These are phyloP conservation scores for Dipsacomyces acuminosporus DNA, from an alignment of 371 early-diverging fungal genomes.

Conservation along the genomic window DNA sequence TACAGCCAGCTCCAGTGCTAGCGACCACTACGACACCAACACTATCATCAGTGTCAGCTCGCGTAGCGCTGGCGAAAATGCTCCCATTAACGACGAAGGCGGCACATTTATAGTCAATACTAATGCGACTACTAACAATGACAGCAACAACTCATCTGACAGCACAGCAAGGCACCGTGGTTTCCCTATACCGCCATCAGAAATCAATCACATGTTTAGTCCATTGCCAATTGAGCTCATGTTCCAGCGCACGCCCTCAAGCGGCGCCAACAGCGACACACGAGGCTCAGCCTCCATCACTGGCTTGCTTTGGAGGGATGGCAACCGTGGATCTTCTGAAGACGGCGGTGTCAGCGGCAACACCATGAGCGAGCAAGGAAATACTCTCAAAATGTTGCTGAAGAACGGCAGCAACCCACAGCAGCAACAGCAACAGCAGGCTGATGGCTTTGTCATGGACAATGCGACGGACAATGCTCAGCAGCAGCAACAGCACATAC, in stretches of 20 bases:
- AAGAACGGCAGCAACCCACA: slow-evolving; percentile 32
- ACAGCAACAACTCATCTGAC: slow-evolving; percentile 3
- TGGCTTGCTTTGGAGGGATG: slow-evolving; percentile 24
- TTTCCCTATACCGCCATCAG: slow-evolving; percentile 21
- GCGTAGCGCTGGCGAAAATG: not conserved
- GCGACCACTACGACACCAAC: not conserved
- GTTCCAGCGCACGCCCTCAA: slow-evolving; percentile 18
- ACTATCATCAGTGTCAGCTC: not conserved
- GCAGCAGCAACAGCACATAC: too few relatives aligned
- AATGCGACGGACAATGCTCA: too few relatives aligned
- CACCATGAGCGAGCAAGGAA: slow-evolving; percentile 21
- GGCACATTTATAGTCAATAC: slow-evolving; percentile 32
- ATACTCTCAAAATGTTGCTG: slow-evolving; percentile 24
- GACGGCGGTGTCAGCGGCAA: slow-evolving; percentile 8
- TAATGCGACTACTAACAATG: slow-evolving; percentile 4
- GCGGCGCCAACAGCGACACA: slow-evolving; percentile 3
- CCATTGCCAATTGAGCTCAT: slow-evolving; percentile 34
- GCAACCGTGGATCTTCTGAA: not conserved
- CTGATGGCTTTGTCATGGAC: not conserved
- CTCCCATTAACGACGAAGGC: slow-evolving; percentile 12
- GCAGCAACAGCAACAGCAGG: not conserved
- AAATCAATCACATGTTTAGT: slow-evolving; percentile 44
- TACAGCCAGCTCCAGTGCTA: too few relatives aligned
- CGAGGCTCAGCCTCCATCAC: slow-evolving; percentile 18
- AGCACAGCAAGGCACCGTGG: slow-evolving; percentile 3